These are phyloP conservation scores for Debaryomyces robertsiae DNA, from an alignment of 1,139 yeast species.

Conservation along the genomic window DNA sequence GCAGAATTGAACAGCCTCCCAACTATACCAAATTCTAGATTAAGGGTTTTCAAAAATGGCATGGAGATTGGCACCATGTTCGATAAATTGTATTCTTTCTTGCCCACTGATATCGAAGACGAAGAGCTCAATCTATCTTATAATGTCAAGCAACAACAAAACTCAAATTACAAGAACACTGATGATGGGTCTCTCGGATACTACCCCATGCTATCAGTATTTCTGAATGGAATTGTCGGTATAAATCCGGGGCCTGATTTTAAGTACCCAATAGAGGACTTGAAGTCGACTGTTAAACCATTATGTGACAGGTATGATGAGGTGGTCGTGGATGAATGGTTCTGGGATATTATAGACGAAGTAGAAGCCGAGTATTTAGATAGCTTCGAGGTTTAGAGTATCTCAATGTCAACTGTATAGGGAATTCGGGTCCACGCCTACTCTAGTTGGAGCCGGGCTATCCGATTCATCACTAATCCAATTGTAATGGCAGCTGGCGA, in stretches of 20 bases:
- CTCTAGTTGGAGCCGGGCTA: conserved; percentile 15
- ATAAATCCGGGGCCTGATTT: conserved; percentile 74
- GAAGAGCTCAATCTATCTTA: conserved; percentile 27
- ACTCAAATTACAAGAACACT: conserved; percentile 49
- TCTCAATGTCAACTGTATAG: conserved; percentile 4
- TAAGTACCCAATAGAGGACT: conserved; percentile 42
- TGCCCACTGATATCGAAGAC: conserved; percentile 53
- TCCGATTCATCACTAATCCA: conserved; percentile 2
- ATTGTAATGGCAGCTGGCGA: conserved; percentile 4
- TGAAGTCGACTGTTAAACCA: conserved; percentile 39
- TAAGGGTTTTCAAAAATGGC: conserved; percentile 80
- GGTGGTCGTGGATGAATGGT: conserved; percentile 76
- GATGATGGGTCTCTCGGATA: conserved; percentile 91
- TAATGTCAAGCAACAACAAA: conserved; percentile 50
- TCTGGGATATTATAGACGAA: conserved; percentile 84
- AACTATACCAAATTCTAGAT: conserved; percentile 56
- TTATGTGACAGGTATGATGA: conserved; percentile 67
- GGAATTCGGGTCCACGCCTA: conserved; percentile 25
- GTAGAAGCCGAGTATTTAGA: conserved; percentile 69
- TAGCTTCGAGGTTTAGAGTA: conserved; percentile 33
- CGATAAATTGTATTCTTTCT: conserved; percentile 68
- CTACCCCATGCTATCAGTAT: conserved; percentile 87
- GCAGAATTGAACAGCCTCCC: conserved; percentile 33
- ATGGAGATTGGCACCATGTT: conserved; percentile 63
- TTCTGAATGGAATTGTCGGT: conserved; percentile 74